Evolutionary conservation across 2,329 filamentous ascomycete species (phyloP), one percentile per base, ranked within the genome.

Genomic region (Fusarium drepaniforme): DNA sequence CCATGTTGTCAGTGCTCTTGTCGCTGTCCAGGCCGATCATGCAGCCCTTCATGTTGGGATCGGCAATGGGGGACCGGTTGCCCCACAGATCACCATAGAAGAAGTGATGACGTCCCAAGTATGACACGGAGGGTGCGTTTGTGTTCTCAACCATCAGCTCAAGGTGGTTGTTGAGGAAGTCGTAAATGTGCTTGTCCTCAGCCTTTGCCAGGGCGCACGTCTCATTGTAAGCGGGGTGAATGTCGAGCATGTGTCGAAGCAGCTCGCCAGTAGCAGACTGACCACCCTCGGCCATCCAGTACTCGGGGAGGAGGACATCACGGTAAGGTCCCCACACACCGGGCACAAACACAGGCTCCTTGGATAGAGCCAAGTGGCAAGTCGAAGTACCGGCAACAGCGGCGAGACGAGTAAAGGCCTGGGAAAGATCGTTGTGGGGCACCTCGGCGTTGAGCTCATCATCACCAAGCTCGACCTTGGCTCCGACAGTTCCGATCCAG

Each of bases 21-120:
- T 98, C 96, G 77, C 91, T 94, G 80, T 92, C 94, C 69, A 99
- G 87, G 21, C 97, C 97, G 72, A 98, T 92, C 74, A 98, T 90
- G 8, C 94, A 92, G 30, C 97, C 97, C 76, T 93, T 93, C 97
- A 99, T 99, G 84, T 92, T 93, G 30, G 96, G 89, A 81, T 99
- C 96, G 5, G 97, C 96, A 68, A 99, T 90, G 2, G 97, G 97
- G 23, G 95, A 98, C 46, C 97, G 93, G 86, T 99, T 99, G 71
- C 97, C 97, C 89, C 97, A 98, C 5, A 98, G 89, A 81, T 99
- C 97, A 74, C 97, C 97, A 83, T 99, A 99, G 87, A 99, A 97
- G 90, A 99, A 99, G 86, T 97, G 93, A 84, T 99, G 96, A 11
- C 96, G 94, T 15, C 92, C 95, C 3, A 99, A 88, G 83, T 96